Percentiles rank a stretch among this genome's conserved stretches.
These are phyloP conservation scores for Aspergillus nanangensis DNA, from an alignment of 495 filamentous ascomycete genomes.

Conservation along the genomic window DNA sequence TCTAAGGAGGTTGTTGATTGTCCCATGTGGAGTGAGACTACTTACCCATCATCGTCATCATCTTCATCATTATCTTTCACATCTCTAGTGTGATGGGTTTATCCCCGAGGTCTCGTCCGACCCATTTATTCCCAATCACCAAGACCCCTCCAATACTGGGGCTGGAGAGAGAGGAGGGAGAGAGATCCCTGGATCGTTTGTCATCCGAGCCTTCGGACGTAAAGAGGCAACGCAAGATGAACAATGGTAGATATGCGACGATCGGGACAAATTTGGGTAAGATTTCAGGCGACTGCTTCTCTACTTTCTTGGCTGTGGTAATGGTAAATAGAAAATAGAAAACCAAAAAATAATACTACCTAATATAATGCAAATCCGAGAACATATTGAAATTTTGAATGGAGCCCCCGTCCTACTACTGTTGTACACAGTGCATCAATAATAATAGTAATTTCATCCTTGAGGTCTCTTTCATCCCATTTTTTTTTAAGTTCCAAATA, in stretches of 20 bases:
- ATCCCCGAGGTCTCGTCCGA: not conserved
- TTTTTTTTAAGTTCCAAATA: no score
- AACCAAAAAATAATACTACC: no score
- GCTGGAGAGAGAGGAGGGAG: not conserved
- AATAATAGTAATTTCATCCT: no score
- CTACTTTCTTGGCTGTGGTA: constrained; percentile 1
- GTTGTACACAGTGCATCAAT: no score
- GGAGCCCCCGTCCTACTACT: no score
- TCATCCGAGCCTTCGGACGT: constrained; percentile 8
- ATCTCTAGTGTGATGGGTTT: no score
- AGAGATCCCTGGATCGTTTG: constrained; percentile 11
- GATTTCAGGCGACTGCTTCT: not conserved
- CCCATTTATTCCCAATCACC: not conserved
- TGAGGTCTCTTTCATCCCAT: no score
- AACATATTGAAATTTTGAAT: no score
- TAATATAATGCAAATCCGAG: no score
- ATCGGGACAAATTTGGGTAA: constrained; percentile 1
- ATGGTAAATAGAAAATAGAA: not conserved
- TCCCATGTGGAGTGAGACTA: constrained; percentile 7
- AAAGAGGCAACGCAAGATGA: constrained; percentile 6
- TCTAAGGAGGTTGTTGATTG: constrained; percentile 1
- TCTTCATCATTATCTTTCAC: no score
- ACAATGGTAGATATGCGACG: constrained; percentile 7
- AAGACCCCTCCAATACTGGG: not conserved
- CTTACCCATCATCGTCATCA: constrained; percentile 3